Evolutionary conservation across 805 yeast genomes (phyloP), one percentile per base, ranked within the genome.

Genomic region (Huiozyma naganishii): DNA sequence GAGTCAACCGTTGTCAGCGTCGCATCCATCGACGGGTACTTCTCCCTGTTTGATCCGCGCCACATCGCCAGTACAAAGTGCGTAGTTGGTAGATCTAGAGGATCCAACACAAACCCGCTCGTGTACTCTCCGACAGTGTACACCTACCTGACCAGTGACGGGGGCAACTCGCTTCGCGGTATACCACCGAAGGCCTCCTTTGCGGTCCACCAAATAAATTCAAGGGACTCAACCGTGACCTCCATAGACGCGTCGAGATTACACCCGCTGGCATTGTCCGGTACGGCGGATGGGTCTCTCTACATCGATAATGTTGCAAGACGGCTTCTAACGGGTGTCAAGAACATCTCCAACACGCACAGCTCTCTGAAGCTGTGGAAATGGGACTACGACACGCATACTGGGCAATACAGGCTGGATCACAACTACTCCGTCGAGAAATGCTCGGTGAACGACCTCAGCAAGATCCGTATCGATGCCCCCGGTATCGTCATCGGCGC

Each of bases 231-330:
- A 1, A 63, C 72, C 0, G 59, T 70, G 2, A 63, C 67, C 12
- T 52, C 72, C 0, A 43, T 71, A 1, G 70, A 70, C 0, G 49
- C 68, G 0, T 71, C 78, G 0, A 48, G 52, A 9, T 36, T 62
- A 7, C 81, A 76, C 47, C 80, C 80, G 8, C 52, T 73, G 45
- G 41, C 69, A 1, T 49, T 74, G 8, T 52, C 70, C 6, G 79
- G 79, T 3, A 70, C 74, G 3, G 54, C 76, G 2, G 79, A 76
- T 52, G 81, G 81, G 1, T 53, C 59, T 1, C 48, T 76, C 1
- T 61, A 61, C 37, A 56, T 73, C 5, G 63, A 66, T 11, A 74
- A 73, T 45, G 41, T 67, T 5, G 56, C 66, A 2, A 64, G 71
- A 54, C 55, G 67, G 42, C 30, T 65, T 6, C 42, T 69, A 8